Base-by-base conservation (phyloP, 2,329 filamentous ascomycete genomes). In the Neofusicoccum cordaticola region DNA sequence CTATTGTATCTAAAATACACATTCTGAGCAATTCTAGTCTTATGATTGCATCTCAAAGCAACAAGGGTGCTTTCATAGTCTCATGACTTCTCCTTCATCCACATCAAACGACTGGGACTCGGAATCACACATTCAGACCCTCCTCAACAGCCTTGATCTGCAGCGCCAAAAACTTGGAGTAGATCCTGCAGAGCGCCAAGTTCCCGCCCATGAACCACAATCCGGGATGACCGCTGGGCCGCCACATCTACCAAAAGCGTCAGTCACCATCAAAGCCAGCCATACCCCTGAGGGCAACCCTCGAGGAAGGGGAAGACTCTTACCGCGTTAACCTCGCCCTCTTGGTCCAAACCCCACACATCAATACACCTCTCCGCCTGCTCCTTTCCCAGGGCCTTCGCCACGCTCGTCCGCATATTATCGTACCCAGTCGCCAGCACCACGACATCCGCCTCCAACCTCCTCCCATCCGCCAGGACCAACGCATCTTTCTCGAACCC, bases 351-450 rank as follows among this genome's bases (percentile, higher is more conserved):
- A 56, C 72, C 72, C 72, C 78, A 79, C 9, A 79, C 74, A 63
- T 88, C 85, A 2, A 78, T 78, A 4, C 87, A 81, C 31, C 80
- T 79, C 60, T 86, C 83, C 0, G 86, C 87, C 9, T 90, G 79
- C 17, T 83, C 80, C 35, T 88, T 82, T 0, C 88, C 89, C 62
- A 91, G 81, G 19, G 89, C 84, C 37, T 80, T 79, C n/a, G 85
- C 77, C 1, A 88, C 85, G 19, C 85, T 84, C 0, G 85, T 87
- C 11, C 82, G 80, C 88, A 91, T 92, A 71, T 89, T 90, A 66
- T 88, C 83, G 68, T 89, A 90, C 0, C 86, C 80, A 0, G 80
- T 82, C 0, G 79, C 80, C 9, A 81, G 65, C 2, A 90, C 81
- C 8, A 90, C 83, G 67, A 89, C 82, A 67, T 78, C 88, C 0